Evolutionary conservation across 2,329 filamentous ascomycete genomes (phyloP).

Genomic region (Scedosporium dehoogii): DNA sequence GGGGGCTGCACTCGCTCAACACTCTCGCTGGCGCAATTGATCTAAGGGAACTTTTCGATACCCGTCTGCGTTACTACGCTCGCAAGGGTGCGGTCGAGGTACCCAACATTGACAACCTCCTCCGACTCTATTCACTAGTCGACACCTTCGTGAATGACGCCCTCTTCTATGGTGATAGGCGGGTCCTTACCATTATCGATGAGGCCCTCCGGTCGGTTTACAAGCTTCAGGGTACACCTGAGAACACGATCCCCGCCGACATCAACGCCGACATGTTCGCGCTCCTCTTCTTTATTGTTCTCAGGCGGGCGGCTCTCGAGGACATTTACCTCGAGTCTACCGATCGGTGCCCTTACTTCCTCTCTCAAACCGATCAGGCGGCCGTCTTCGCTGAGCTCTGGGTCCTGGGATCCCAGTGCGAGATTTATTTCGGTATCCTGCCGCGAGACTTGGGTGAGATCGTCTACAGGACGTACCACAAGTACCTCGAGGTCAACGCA

Average conservation of each 20-base stretch:
- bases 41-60: slow-evolving; percentile 17
- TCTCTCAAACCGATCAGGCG: slow-evolving; percentile 51
- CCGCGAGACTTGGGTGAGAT: slow-evolving; percentile 36
- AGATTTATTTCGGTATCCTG: slow-evolving; percentile 49
- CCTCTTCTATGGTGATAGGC: slow-evolving; percentile 19
- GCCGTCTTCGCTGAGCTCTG: slow-evolving; percentile 55
- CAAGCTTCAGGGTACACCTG: slow-evolving; percentile 12
- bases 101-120: slow-evolving; percentile 15
- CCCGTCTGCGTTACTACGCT: slow-evolving; percentile 16
- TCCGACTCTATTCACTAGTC: slow-evolving; percentile 15
- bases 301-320: slow-evolving; percentile 46
- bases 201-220: slow-evolving; percentile 24
- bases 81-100: slow-evolving; percentile 16
- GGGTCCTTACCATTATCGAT: slow-evolving; percentile 24
- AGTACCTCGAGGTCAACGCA: slow-evolving; percentile 16
- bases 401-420: slow-evolving; percentile 52
- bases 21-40: slow-evolving; percentile 16
- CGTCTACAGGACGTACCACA: slow-evolving; percentile 21
- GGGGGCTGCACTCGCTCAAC: slow-evolving; percentile 16
- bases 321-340: slow-evolving; percentile 54
- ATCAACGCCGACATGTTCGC: slow-evolving; percentile 42
- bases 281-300: slow-evolving; percentile 46
- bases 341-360: slow-evolving; percentile 51
- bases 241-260: slow-evolving; percentile 23
- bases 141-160: slow-evolving; percentile 17